Conservation (phyloP, 768 basidiomycete genomes). For the Lenzites betulinus region DNA sequence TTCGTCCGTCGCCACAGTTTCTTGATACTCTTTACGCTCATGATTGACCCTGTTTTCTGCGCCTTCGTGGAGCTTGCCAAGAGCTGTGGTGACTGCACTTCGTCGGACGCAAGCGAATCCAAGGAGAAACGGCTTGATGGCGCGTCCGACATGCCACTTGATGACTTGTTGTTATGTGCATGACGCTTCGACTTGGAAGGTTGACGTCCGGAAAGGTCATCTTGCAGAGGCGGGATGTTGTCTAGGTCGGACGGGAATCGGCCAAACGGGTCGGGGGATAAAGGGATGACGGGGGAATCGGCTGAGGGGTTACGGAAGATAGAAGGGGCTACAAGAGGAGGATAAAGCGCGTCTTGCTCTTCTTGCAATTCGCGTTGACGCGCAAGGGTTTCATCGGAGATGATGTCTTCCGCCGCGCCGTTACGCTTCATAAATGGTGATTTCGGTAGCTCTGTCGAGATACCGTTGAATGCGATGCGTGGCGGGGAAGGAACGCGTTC, state of each 20-base stretch:
- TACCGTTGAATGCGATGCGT: conserved; percentile 65
- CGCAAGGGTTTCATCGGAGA: conserved; percentile 45
- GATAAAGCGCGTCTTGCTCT: conserved; percentile 51
- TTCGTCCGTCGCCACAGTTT: conserved; percentile 80
- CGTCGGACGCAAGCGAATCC: conserved; percentile 57
- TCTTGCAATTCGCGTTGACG: conserved; percentile 43
- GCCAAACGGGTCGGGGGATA: conserved; percentile 85
- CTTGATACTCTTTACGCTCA: conserved; percentile 73
- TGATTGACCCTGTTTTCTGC: conserved; percentile 46
- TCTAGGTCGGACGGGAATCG: conserved; percentile 55
- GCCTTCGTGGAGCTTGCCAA: conserved; percentile 26
- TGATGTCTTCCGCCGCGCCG: conserved; percentile 46
- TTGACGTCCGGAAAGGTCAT: conserved; percentile 14
- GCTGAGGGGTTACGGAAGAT: conserved; percentile 25
- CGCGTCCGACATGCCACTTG: conserved; percentile 22
- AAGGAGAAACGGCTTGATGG: conserved; percentile 64
- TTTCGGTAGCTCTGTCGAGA: conserved; percentile 61
- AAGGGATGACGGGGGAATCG: conserved; percentile 67
- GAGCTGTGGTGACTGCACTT: conserved; percentile 3
- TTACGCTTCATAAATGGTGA: conserved; percentile 34
- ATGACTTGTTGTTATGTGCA: conserved; percentile 9
- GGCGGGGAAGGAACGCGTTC: conserved; percentile 54
- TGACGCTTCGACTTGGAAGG: conserved; percentile 1
- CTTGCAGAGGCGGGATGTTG: conserved; percentile 8
- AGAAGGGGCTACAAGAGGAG: conserved; percentile 38